Evolutionary conservation across 306 rosid species (phyloP), one percentile per base, ranked within the genome.

Genomic region (Gleditsia sinensis): DNA sequence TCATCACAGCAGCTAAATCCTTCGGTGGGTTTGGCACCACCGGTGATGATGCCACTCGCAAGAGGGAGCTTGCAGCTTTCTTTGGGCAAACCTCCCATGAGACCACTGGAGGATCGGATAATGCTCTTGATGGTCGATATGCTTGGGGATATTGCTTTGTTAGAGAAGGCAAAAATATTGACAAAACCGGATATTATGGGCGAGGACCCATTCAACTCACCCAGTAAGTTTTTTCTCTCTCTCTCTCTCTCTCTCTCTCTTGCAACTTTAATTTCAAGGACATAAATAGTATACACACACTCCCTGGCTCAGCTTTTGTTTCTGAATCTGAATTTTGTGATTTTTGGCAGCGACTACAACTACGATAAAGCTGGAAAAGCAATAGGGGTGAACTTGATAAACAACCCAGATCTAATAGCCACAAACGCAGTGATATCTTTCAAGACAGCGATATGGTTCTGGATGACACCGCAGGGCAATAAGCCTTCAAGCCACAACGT

Each of bases 1-100:
- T 89, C 70, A 71, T 89, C 16, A 19, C 78, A 0, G 94, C 91
- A 0, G 85, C 88, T 42, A 54, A 51, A 11, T 74, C 83, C 9
- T 85, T 85, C 56, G 32, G 36, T 16, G 81, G 24, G 23, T 89
- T 89, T 36, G 92, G 83, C 9, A 83, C 87, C 0, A 83, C 88
- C 12, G 91, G 94, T 8, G 86, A 89, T 9, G 54, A 66, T 25
- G 1, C 25, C 12, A 82, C 87, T 1, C 68, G 70, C 0, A 83
- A 89, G 72, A 87, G 48, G 68, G 92, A 89, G 69, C 69, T 89
- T 6, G 90, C 92, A 48, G 92, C 92, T 82, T 89, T 87, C 86
- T 83, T 87, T 6, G 92, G 62, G 28, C 92, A 89, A 83, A 89
- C 90, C 23, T 89, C 94, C 20, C 94, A 87, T 50, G 94, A 89